phyloP scores from a whole-genome alignment of 1,139 yeast genomes.

The Casaregolazyma lundiana region DNA sequence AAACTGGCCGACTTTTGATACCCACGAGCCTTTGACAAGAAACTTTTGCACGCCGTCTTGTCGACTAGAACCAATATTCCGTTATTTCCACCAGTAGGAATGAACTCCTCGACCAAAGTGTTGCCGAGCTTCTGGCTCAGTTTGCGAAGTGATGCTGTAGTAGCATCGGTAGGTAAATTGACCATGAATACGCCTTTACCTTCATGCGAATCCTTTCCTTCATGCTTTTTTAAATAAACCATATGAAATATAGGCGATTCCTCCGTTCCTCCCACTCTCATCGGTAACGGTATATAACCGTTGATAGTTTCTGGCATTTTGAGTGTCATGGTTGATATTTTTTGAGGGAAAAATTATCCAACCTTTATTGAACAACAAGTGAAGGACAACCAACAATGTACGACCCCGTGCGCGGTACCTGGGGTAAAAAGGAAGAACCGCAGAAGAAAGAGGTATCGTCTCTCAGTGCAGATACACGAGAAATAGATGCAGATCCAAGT shows the following conservation, averaged over 20 bases:
- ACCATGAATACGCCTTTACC: conserved; percentile 62
- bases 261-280: conserved; percentile 23
- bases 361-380: too few relatives aligned
- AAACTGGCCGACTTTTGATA: conserved; percentile 11
- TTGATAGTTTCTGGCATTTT: conserved; percentile 31
- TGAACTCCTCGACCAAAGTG: conserved; percentile 51
- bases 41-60: conserved; percentile 63
- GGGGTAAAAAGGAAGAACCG: conserved; percentile 22
- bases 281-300: conserved; percentile 52
- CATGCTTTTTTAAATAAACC: conserved; percentile 30
- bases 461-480: not conserved
- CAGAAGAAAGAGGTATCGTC: not conserved
- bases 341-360: not conserved
- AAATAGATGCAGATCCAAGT: too few relatives aligned
- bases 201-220: conserved; percentile 29
- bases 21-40: conserved; percentile 52
- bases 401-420: conserved; percentile 33
- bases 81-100: conserved; percentile 31
- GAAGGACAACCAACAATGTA: conserved; percentile 23
- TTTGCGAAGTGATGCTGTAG: conserved; percentile 48
- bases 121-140: conserved; percentile 56
- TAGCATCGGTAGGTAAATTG: conserved; percentile 67
- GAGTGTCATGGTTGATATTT: conserved; percentile 4
- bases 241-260: conserved; percentile 25
- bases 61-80: conserved; percentile 75